Conservation (phyloP, 108 stramenopile genomes). For the Cyclostephanos invisitatus region DNA sequence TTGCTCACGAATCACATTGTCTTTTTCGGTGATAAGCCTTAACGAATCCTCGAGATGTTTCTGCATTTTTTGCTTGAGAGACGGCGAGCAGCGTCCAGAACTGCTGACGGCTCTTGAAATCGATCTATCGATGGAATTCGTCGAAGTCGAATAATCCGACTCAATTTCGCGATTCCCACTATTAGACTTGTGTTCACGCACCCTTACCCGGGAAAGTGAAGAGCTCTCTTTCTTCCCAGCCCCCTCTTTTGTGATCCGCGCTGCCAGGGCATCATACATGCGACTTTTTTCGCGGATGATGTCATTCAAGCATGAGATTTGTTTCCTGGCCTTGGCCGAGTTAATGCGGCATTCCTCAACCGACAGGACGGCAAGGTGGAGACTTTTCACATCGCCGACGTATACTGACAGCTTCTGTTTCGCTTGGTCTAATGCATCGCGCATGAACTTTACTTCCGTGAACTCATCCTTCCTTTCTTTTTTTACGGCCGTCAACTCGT, state of each 20-base stretch:
- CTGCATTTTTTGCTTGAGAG: constrained; percentile 1
- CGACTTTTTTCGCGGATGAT: constrained; percentile 29
- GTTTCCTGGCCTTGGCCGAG: constrained; percentile 16
- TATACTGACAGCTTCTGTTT: constrained; percentile 10
- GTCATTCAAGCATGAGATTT: constrained; percentile 29
- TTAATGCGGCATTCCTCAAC: constrained; percentile 10
- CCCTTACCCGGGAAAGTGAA: neutral
- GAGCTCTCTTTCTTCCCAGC: constrained; percentile 7
- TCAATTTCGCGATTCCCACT: neutral
- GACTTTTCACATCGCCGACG: constrained; percentile 17
- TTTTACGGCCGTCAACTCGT: constrained; percentile 6
- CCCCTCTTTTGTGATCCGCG: constrained; percentile 12
- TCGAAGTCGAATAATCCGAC: constrained; percentile 24
- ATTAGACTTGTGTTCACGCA: constrained; percentile 6
- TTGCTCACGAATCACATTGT: constrained; percentile 15
- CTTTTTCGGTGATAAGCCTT: constrained; percentile 21
- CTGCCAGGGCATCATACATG: neutral
- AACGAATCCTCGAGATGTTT: constrained; percentile 29
- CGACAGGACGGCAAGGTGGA: constrained; percentile 5
- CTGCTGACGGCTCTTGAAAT: constrained; percentile 12
- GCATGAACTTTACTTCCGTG: neutral
- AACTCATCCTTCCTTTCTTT: constrained; percentile 10
- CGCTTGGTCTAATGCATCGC: constrained; percentile 15
- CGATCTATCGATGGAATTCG: constrained; percentile 16
- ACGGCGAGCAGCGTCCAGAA: constrained; percentile 14